Evolutionary conservation across 2,329 filamentous ascomycete genomes (phyloP).

Genomic region (Ceratocystis eucalypticola): DNA sequence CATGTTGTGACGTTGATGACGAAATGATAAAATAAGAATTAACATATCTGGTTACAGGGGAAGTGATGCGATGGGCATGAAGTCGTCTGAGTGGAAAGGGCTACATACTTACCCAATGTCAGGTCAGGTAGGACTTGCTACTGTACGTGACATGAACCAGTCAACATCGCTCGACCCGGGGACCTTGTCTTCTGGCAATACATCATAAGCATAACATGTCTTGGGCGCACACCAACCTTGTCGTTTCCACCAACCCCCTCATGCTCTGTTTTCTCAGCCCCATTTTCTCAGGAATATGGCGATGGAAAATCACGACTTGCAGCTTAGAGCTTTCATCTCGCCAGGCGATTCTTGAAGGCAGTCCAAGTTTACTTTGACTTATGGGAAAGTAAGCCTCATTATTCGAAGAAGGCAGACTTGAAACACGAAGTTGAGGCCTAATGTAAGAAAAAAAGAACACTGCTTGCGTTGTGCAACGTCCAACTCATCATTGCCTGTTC

Average conservation of each 20-base stretch:
- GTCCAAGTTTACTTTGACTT: no score
- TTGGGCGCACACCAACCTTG: not conserved
- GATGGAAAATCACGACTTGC: not conserved
- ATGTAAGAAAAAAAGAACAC: not conserved
- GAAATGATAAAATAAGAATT: conserved; percentile 1
- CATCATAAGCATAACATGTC: not conserved
- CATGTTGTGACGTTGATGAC: not conserved
- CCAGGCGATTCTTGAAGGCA: not conserved
- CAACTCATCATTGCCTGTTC: not conserved
- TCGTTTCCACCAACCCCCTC: not conserved
- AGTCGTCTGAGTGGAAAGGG: not conserved
- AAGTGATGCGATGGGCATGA: not conserved
- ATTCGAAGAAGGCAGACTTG: not conserved
- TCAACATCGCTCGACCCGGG: no score
- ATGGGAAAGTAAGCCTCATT: not conserved
- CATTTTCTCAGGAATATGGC: not conserved
- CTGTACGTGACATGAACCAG: not conserved
- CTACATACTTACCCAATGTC: not conserved
- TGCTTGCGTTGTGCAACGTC: not conserved
- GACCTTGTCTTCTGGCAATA: not conserved
- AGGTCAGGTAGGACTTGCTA: not conserved
- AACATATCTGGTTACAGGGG: not conserved
- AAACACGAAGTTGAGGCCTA: not conserved
- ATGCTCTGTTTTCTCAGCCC: not conserved
- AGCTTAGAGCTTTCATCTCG: not conserved